Conservation (phyloP, 169 alveolate genomes). For the Eimeria zaria region DNA sequence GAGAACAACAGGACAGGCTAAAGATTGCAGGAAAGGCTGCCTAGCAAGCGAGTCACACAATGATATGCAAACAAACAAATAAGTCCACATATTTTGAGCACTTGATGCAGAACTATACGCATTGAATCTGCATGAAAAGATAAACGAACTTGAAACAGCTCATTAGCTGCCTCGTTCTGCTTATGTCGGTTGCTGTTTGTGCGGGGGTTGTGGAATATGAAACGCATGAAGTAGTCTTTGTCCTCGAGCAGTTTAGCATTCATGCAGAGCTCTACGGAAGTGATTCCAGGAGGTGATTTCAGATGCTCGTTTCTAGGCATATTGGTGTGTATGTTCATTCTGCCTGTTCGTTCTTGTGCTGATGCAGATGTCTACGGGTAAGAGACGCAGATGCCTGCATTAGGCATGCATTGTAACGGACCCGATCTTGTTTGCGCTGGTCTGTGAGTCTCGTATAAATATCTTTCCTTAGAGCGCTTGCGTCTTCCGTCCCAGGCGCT, state of each 20-base stretch:
- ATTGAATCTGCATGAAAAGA: background rate
- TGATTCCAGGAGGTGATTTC: background rate
- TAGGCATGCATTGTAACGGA: background rate
- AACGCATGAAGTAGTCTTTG: background rate
- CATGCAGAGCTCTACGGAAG: background rate
- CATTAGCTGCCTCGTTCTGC: background rate
- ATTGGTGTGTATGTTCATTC: background rate
- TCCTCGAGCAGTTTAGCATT: background rate
- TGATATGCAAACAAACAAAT: background rate
- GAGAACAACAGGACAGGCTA: background rate
- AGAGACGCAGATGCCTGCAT: background rate
- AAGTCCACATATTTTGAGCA: background rate
- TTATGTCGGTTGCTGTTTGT: background rate
- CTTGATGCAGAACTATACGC: background rate
- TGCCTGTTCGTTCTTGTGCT: background rate
- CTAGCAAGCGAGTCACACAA: background rate
- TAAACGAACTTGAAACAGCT: background rate
- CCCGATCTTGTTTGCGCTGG: constrained; percentile 64
- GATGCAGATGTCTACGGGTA: background rate
- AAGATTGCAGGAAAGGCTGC: background rate
- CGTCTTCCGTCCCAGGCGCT: constrained; percentile 2
- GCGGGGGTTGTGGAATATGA: background rate
- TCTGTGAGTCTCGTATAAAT: constrained; percentile 14
- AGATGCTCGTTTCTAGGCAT: background rate
- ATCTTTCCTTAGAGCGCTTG: constrained; percentile 36